These are phyloP conservation scores for Claviceps humidiphila DNA, from an alignment of 2,329 filamentous ascomycete genomes.

Conservation along the genomic window DNA sequence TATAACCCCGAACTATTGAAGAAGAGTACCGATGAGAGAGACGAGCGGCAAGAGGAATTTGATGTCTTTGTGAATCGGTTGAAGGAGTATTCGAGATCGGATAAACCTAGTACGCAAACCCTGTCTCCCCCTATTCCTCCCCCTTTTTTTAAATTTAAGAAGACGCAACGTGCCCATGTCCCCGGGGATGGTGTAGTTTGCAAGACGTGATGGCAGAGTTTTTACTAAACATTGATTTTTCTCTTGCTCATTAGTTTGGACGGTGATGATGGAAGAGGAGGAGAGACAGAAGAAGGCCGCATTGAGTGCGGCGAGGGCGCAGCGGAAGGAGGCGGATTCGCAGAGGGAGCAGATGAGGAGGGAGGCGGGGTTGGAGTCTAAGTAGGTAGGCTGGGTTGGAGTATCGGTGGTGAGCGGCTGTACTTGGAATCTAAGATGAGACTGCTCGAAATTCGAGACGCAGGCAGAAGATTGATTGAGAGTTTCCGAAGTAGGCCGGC, in stretches of 20 bases:
- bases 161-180: neutral
- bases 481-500: no score
- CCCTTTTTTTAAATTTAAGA: neutral
- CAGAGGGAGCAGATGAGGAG: constrained; percentile 35
- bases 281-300: constrained; percentile 26
- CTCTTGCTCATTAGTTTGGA: constrained; percentile 29
- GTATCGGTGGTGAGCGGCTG: no score
- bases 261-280: constrained; percentile 36
- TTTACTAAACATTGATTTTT: neutral
- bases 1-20: constrained; percentile 95
- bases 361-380: constrained; percentile 30
- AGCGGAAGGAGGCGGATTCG: constrained; percentile 28
- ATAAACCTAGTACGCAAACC: constrained; percentile 64
- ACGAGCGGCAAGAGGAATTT: constrained; percentile 70
- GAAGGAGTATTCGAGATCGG: constrained; percentile 80
- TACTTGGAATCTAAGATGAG: no score
- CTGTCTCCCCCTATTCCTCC: constrained; percentile 7
- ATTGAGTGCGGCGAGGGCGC: constrained; percentile 21
- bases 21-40: constrained; percentile 66
- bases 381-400: constrained; percentile 10
- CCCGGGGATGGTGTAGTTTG: no score
- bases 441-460: no score
- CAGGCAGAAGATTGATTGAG: no score
- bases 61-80: constrained; percentile 73
- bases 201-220: no score